Base-by-base conservation (phyloP, 2,329 filamentous ascomycete species). In the Neobulgaria alba region DNA sequence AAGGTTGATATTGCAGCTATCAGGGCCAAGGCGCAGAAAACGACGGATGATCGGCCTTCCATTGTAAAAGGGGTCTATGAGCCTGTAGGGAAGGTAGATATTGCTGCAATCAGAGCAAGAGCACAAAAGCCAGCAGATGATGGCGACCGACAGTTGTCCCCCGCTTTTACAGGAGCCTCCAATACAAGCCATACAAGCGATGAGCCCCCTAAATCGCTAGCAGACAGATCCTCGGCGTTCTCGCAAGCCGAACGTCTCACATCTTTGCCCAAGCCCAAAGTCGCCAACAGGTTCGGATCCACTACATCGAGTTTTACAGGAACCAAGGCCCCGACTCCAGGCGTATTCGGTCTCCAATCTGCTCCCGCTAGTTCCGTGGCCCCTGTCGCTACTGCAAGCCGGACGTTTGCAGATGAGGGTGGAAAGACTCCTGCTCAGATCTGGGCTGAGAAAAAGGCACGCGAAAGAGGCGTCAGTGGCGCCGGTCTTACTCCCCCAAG, bases 1-100 rank as follows among this genome's bases (percentile, higher is more conserved):
- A 96, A 95, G 67, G 85, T 98, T n/a, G 89, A 98, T 57, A 96
- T 98, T 64, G 84, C 83, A 17, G 89, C 87, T 29, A 83, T 98
- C 52, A 79, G 92, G 48, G 80, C 71, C 60, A 86, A 74, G 68
- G 88, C 65, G 58, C 80, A 71, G 68, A 80, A 69, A 55, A 70
- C 61, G 63, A 73, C 73, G 33, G 87, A 95, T 57, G 84, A 95
- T 52, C 74, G 88, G 41, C 92, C 92, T 3, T 76, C 82, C 1
- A 75, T 79, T 4, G 85, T 96, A 15, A 96, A 94, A 65, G 92
- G 92, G 31, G 77, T 89, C 17, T 98, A 98, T 58, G 85, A 96
- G 62, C 92, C 92, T 2, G 72, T 96, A 15, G 92, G 92, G 34
- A 96, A 95, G 66, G 90, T 98, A 8, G 92, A 98, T 54, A 96